Evolutionary conservation across 2,329 filamentous ascomycete genomes (phyloP).

Genomic region (Penicillium expansum): DNA sequence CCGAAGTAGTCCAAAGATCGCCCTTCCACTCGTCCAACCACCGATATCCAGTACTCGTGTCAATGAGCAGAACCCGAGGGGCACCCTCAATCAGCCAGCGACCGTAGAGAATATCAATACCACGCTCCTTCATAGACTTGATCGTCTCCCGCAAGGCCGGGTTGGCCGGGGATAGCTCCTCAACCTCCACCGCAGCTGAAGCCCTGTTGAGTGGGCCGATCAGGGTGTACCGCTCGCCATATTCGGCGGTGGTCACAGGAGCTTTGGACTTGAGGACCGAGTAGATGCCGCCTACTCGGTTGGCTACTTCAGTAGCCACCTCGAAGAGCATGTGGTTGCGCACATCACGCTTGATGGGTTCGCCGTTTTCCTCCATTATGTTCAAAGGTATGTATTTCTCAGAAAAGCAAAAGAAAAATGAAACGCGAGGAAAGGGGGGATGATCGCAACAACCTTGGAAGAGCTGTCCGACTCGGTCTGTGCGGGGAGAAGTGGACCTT

Average conservation of each 20-base stretch:
- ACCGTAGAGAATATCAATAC: constrained; percentile 86
- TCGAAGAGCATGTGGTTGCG: constrained; percentile 97
- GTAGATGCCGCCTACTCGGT: constrained; percentile 98
- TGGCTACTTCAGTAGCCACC: constrained; percentile 93
- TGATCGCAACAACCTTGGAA: constrained; percentile 11
- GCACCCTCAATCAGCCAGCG: constrained; percentile 97
- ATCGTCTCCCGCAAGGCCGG: constrained; percentile 79
- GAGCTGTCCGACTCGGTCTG: constrained; percentile 25
- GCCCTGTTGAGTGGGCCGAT: constrained; percentile 90
- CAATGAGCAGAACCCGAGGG: constrained; percentile 87
- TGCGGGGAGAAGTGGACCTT: constrained; percentile 20
- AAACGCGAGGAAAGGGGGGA: constrained; percentile 7
- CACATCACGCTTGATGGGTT: constrained; percentile 63
- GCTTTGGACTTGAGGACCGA: constrained; percentile 99
- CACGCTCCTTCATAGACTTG: constrained; percentile 86
- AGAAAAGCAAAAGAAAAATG: constrained; percentile 9
- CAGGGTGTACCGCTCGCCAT: constrained; percentile 94
- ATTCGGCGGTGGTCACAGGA: constrained; percentile 94
- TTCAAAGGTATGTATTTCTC: constrained; percentile 43
- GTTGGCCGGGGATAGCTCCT: constrained; percentile 81
- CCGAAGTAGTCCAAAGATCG: constrained; percentile 87
- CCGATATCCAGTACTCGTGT: constrained; percentile 88
- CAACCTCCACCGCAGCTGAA: constrained; percentile 96
- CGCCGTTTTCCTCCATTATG: constrained; percentile 81
- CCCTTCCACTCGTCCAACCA: constrained; percentile 96